Base-by-base conservation (phyloP, 2,329 filamentous ascomycete species). In the Aureobasidium pullulans region DNA sequence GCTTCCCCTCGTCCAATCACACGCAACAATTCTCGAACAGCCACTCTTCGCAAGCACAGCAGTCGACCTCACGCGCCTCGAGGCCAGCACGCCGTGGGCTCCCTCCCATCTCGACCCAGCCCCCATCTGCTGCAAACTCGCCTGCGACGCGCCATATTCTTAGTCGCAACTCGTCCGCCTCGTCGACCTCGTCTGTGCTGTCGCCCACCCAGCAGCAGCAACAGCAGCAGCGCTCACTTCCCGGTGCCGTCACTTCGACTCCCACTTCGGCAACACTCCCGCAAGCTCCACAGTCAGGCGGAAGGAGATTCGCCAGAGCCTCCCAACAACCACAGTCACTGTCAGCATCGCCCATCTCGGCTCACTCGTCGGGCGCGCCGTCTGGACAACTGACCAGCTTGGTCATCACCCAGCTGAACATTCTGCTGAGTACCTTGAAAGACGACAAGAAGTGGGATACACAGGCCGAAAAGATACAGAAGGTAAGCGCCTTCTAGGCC, bases 391-490 rank as follows among this genome's bases (percentile, higher is more conserved):
- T 97, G 68, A 88, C 88, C 62, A 96, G 95, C 77, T 94, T 99
- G 73, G 91, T 94, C 68, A 87, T 96, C 69, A 91, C 94, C 65
- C 94, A 99, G 79, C 86, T 97, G 66, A 96, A 94, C 77, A 85
- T 99, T 64, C 84, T 99, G 60, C 82, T 99, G 65, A 94, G 92
- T 77, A 91, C 90, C 36, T 88, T 97, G 71, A 96, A 94, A 74
- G 91, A 96, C 78, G 93, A 96, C 73, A 91, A 91, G 77, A 96
- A 95, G 89, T 96, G 90, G 88, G 90, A 96, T 74, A 81, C 86
- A 66, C 92, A 96, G 77, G 87, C 86, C 70, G 90, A 95, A 69
- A 92, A 96, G 78, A 87, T 99, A 69, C 86, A 86, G 74, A 96
- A 95, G 84, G 91, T 95, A 79, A 72, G 82, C 66, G 46, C 36